These are phyloP conservation scores for Aspergillus ruber DNA, from an alignment of 2,329 filamentous ascomycete genomes.

Conservation along the genomic window DNA sequence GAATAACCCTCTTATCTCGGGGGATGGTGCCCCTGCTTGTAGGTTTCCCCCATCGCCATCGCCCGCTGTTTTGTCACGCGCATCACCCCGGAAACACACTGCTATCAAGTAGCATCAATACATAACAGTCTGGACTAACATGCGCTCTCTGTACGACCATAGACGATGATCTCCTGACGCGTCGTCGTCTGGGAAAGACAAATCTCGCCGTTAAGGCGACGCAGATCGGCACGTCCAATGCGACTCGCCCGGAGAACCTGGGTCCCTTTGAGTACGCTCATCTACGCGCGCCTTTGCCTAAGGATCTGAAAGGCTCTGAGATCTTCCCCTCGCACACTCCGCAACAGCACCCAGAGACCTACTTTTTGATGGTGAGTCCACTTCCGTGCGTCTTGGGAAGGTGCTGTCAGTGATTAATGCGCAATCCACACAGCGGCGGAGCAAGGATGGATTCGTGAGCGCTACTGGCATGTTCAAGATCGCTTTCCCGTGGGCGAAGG, in stretches of 20 bases:
- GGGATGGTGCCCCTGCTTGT: slow-evolving; percentile 40
- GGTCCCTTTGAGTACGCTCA: slow-evolving; percentile 95
- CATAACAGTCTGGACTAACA: neutral
- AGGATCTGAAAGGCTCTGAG: slow-evolving; percentile 77
- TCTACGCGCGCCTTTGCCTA: slow-evolving; percentile 83
- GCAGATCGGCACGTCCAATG: slow-evolving; percentile 62
- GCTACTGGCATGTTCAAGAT: slow-evolving; percentile 67
- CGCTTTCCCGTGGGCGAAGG: slow-evolving; percentile 58
- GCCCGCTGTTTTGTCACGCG: slow-evolving; percentile 6
- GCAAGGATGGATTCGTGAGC: slow-evolving; percentile 60
- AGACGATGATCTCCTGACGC: slow-evolving; percentile 71
- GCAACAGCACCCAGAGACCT: slow-evolving; percentile 67
- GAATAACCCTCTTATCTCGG: slow-evolving; percentile 41
- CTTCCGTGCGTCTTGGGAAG: neutral
- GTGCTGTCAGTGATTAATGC: neutral
- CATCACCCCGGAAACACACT: slow-evolving; percentile 1
- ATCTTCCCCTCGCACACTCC: slow-evolving; percentile 73
- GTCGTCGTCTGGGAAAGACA: slow-evolving; percentile 86
- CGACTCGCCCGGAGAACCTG: slow-evolving; percentile 65
- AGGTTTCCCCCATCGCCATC: slow-evolving; percentile 23
- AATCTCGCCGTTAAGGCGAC: slow-evolving; percentile 78
- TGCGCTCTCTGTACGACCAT: slow-evolving; percentile 4
- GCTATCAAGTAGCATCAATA: neutral
- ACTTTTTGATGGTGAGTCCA: slow-evolving; percentile 76
- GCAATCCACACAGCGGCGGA: slow-evolving; percentile 47